Evolutionary conservation across 2,329 filamentous ascomycete genomes (phyloP).

Genomic region (Drechslerella coelobrocha): DNA sequence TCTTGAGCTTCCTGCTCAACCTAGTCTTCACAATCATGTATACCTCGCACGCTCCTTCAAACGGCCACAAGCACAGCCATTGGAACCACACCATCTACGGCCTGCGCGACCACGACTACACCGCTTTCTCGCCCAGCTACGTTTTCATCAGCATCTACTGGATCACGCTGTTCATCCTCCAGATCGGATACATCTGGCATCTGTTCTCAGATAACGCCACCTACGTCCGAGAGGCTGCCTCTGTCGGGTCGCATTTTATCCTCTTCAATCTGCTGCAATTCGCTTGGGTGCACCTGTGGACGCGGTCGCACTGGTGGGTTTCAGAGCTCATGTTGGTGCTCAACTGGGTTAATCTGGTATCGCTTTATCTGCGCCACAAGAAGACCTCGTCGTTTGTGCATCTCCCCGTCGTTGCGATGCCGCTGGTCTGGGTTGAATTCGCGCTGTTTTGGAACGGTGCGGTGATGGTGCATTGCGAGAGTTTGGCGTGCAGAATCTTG

Average conservation of each 20-base stretch:
- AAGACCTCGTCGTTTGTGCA: conserved; percentile 77
- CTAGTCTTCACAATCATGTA: conserved; percentile 78
- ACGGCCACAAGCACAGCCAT: conserved; percentile 65
- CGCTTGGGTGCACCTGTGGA: conserved; percentile 82
- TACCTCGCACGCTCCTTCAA: conserved; percentile 66
- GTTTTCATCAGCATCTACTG: conserved; percentile 75
- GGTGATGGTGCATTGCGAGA: conserved; percentile 74
- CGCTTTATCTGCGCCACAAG: conserved; percentile 80
- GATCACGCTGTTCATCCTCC: conserved; percentile 72
- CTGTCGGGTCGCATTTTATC: conserved; percentile 84
- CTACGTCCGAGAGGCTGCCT: conserved; percentile 72
- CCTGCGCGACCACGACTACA: conserved; percentile 69
- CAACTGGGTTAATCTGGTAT: conserved; percentile 81
- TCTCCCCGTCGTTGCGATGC: conserved; percentile 74
- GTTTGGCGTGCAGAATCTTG: conserved; percentile 74
- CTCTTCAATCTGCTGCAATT: conserved; percentile 78
- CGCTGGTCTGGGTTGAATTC: conserved; percentile 84
- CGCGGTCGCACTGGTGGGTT: conserved; percentile 75
- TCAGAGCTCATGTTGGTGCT: conserved; percentile 76
- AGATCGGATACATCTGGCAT: conserved; percentile 76
- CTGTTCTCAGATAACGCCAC: conserved; percentile 73
- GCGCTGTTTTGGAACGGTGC: conserved; percentile 90
- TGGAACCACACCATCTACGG: conserved; percentile 74
- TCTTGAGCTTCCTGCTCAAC: conserved; percentile 76
- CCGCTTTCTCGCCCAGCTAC: conserved; percentile 54